Base-by-base conservation (phyloP, 2,329 filamentous ascomycete genomes). In the Cladobotryum mycophilum region DNA sequence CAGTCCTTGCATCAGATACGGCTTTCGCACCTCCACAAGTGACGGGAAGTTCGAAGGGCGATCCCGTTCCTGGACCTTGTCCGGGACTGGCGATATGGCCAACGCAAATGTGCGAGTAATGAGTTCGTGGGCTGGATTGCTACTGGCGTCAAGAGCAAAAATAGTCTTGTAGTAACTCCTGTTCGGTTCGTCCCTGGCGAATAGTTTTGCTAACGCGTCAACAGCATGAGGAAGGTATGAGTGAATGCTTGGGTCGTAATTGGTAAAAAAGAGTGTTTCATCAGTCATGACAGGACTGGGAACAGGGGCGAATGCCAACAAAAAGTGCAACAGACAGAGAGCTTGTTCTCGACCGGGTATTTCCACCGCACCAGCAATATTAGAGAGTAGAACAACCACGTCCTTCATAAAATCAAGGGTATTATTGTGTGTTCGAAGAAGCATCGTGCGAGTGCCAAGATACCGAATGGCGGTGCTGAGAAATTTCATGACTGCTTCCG, bases 361-460 rank as follows among this genome's bases (percentile, higher is more conserved):
- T 62, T 92, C 86, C 47, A 97, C 80, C 9, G 82, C 80, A 43
- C 88, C 82, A 7, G 90, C 84, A 44, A 95, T 82, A 66, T 99
- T 97, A 51, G 92, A 96, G 49, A 99, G 75, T 58, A 95, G 83
- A 14, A 89, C 85, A 52, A 97, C 82, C 30, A 90, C 76, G 66
- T 99, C 93, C 70, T 99, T 99, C 88, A 96, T 95, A 61, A 97
- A 92, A 67, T 99, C 93, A 57, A 96, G 74, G 0, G 88, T 93
- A 68, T 96, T 96, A 62, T 80, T 76, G 57, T 93, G 80, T 3
- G 84, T 89, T 37, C 89, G 83, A 40, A 97, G 72, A 30, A 97
- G 78, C 78, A 92, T 88, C 59, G 89, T 89, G 13, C 90, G 85
- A 4, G 91, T 96, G 30, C 92, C 93, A 13, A 97, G 76, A 58